These are phyloP conservation scores for Colletotrichum echinochloae DNA, from an alignment of 2,329 filamentous ascomycete genomes.

Conservation along the genomic window DNA sequence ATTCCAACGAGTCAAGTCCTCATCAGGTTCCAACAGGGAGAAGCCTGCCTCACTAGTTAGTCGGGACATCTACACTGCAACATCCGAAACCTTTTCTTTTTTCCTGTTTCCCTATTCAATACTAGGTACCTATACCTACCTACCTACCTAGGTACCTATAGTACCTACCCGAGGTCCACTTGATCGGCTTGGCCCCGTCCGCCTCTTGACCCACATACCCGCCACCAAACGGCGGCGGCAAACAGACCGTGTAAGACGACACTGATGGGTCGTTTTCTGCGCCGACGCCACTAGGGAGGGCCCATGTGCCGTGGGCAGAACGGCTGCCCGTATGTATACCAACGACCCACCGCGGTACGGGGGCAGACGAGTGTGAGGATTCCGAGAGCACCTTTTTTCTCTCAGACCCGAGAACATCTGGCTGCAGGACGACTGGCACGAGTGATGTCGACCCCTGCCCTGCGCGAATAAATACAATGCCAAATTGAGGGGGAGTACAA, in stretches of 20 bases:
- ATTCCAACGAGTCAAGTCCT: conserved; percentile 21
- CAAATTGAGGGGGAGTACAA: no score
- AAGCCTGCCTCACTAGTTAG: not conserved
- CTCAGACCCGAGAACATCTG: not conserved
- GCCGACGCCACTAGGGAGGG: not conserved
- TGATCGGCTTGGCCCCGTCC: conserved; percentile 22
- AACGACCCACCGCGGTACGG: not conserved
- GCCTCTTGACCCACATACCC: conserved; percentile 23
- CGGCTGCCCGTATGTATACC: not conserved
- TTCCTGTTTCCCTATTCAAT: no score
- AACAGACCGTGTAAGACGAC: no score
- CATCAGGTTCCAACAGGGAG: not conserved
- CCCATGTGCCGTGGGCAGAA: not conserved
- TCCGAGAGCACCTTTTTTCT: not conserved
- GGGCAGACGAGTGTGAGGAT: not conserved
- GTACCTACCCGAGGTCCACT: conserved; percentile 30
- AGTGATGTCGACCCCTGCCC: conserved; percentile 8
- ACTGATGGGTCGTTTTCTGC: not conserved
- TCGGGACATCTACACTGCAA: conserved; percentile 21
- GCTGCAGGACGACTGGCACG: conserved; percentile 1
- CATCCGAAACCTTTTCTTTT: conserved; percentile 6
- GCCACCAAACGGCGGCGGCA: conserved; percentile 5
- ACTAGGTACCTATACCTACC: no score
- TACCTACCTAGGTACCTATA: no score
- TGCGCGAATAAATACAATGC: conserved; percentile 14